Conservation (phyloP, 2,329 filamentous ascomycete species). For the Metarhizium sp. region DNA sequence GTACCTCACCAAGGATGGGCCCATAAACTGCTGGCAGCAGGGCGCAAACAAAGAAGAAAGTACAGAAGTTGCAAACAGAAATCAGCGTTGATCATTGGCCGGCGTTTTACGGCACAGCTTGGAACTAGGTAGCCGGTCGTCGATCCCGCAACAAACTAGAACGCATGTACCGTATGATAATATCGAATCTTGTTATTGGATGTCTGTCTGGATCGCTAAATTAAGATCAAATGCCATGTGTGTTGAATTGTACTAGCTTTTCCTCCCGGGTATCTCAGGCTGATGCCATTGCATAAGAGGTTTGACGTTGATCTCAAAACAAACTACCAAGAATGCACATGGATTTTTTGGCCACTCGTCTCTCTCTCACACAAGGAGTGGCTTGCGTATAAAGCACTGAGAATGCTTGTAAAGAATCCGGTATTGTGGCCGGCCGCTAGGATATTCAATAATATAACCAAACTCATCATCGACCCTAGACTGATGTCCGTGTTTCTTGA, state of each 20-base stretch:
- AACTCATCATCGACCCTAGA: too few relatives aligned
- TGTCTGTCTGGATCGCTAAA: neutral
- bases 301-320: neutral
- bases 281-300: neutral
- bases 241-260: neutral
- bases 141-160: neutral
- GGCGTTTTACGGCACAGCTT: neutral
- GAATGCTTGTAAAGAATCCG: neutral
- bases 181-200: neutral
- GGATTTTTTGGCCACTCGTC: neutral
- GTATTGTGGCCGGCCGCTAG: neutral
- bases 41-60: too few relatives aligned
- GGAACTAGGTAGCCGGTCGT: neutral
- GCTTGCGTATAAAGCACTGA: neutral
- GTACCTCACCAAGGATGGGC: slow-evolving; percentile 5
- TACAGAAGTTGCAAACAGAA: neutral
- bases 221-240: neutral
- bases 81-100: neutral
- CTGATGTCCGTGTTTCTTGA: too few relatives aligned
- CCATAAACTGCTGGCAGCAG: neutral
- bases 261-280: neutral
- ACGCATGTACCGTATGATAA: neutral
- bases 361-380: neutral
- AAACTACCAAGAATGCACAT: neutral
- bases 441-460: neutral